A percentile compares a stretch with the other conserved stretches of the same genome.
Evolutionary conservation across 2,329 filamentous ascomycete genomes (phyloP).

Genomic region (Neophaeococcomyces aloes): DNA sequence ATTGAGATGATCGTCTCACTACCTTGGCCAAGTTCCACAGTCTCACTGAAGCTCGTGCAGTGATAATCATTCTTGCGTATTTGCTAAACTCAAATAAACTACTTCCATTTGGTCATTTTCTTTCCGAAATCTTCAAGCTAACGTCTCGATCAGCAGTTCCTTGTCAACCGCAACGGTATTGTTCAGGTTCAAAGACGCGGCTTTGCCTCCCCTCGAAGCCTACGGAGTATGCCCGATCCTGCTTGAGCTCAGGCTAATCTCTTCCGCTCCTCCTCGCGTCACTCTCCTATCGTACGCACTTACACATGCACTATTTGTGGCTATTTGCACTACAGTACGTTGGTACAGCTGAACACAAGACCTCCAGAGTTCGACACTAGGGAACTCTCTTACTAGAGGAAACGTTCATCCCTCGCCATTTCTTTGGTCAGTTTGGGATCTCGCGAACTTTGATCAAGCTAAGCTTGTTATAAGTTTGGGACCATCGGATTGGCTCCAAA

Average conservation of each 20-base stretch:
- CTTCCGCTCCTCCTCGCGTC: slow-evolving; percentile 2
- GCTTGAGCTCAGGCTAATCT: not conserved
- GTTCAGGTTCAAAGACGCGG: not conserved
- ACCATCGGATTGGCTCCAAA: not conserved
- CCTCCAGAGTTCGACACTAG: not conserved
- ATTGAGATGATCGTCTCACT: too few species aligned
- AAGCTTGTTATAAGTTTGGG: not conserved
- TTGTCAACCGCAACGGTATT: too few species aligned
- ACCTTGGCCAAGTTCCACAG: not conserved
- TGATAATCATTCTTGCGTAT: not conserved
- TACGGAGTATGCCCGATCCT: not conserved
- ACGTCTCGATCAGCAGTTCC: slow-evolving; percentile 1
- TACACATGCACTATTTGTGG: not conserved
- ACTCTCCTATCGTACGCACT: not conserved
- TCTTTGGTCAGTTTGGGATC: not conserved
- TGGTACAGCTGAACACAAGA: not conserved
- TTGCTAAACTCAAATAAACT: not conserved
- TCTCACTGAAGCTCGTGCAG: slow-evolving; percentile 2
- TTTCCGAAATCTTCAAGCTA: slow-evolving; percentile 2
- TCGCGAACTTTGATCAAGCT: not conserved
- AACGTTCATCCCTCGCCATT: not conserved
- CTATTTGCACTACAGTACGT: not conserved
- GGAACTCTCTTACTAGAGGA: not conserved
- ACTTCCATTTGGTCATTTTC: not conserved
- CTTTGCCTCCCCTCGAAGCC: not conserved